Evolutionary conservation across 176 grass and related monocot species (phyloP), one percentile per base, ranked within the genome.

Genomic region (Lolium rigidum): DNA sequence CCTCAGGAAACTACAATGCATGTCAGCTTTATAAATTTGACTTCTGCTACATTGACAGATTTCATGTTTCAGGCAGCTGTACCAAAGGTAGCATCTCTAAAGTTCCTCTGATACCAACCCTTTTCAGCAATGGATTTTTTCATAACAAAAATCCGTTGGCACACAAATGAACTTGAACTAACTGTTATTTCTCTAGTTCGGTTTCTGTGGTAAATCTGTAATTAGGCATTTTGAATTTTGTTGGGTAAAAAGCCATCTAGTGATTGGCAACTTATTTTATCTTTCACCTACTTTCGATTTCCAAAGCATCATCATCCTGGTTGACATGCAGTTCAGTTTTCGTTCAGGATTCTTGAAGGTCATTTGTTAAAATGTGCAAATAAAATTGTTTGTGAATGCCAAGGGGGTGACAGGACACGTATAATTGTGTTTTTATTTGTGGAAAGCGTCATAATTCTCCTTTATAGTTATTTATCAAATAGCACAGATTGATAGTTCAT

Each of bases 41-140:
- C 92, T 22, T 83, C 97, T 51, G 89, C 63, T 70, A 80, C 90
- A 83, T 87, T 92, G 71, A 94, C 92, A 4, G 84, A 99, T 93
- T 97, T 99, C 69, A 80, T 97, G 62, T 99, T 99, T 88, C 97
- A 97, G 80, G 97, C 97, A 86, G 97, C 97, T 74, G 97, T 99
- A 26, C 97, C 97, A 71, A 99, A 99, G 94, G 97, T 99, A 94
- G 9, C 31, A 44, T 26, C 62, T 37, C 16, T 31, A 48, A 54
- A 76, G 14, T 67, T 71, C 41, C 41, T 43, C 41, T 74, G 35
- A 62, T 43, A 49, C 39, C 59, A 20, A 31, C 25, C 35, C 9
- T 79, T 26, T 63, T 35, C 9, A 3, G 26, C 39, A n/a, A n/a
- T n/a, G n/a, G n/a, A 35, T 10, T 7, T 86, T 18, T 37, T 85